Conservation (phyloP, 2,329 filamentous ascomycete genomes). For the Cladorrhinum sp. region DNA sequence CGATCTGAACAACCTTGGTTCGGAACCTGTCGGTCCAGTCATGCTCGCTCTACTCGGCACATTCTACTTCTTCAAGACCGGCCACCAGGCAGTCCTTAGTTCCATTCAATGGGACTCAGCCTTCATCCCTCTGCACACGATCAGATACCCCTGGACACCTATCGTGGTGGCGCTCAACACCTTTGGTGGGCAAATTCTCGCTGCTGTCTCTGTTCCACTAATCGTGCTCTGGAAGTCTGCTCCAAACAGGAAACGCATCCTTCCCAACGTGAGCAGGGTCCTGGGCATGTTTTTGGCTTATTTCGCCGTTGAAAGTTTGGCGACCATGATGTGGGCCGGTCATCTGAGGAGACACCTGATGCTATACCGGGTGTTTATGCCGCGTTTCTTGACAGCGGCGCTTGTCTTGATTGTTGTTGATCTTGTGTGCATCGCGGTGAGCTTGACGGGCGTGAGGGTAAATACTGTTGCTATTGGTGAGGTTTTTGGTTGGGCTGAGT, state of each 20-base stretch:
- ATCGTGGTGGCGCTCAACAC: conserved; percentile 80
- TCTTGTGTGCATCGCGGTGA: conserved; percentile 65
- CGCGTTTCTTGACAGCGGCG: conserved; percentile 82
- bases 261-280: conserved; percentile 68
- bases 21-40: conserved; percentile 75
- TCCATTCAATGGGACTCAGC: conserved; percentile 95
- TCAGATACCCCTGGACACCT: conserved; percentile 88
- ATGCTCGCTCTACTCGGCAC: conserved; percentile 84
- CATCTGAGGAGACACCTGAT: conserved; percentile 88
- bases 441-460: conserved; percentile 69
- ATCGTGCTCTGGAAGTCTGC: conserved; percentile 86
- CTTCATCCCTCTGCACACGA: conserved; percentile 79
- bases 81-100: conserved; percentile 83
- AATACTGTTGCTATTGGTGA: conserved; percentile 78
- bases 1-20: conserved; percentile 58
- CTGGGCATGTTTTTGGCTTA: conserved; percentile 75
- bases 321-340: conserved; percentile 87
- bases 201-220: conserved; percentile 74
- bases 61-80: conserved; percentile 97
- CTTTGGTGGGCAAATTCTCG: conserved; percentile 84
- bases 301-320: conserved; percentile 77
- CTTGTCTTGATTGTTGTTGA: conserved; percentile 73
- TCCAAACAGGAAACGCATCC: conserved; percentile 65
- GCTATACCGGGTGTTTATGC: conserved; percentile 92
- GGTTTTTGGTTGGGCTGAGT: conserved; percentile 77